These are phyloP conservation scores for Tolypocladium nubicola DNA, from an alignment of 2,329 filamentous ascomycete genomes.

Conservation along the genomic window DNA sequence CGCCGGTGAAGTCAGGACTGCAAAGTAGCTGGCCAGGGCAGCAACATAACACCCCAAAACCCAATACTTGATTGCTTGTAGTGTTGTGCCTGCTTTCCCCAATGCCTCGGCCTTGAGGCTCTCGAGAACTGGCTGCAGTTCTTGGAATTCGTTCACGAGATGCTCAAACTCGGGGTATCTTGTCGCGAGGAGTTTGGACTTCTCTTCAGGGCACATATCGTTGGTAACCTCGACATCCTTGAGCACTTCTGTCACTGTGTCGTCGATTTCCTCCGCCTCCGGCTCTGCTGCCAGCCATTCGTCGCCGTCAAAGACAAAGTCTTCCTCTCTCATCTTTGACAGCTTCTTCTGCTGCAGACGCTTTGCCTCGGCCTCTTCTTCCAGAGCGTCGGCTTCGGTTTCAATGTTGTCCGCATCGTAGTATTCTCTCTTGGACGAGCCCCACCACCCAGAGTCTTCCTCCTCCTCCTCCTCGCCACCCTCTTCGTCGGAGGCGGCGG, in stretches of 20 bases:
- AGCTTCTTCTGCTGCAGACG: constrained; percentile 86
- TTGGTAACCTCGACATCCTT: constrained; percentile 74
- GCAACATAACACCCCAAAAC: constrained; percentile 79
- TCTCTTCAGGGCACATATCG: constrained; percentile 66
- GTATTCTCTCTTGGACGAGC: constrained; percentile 78
- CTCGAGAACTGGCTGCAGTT: constrained; percentile 57
- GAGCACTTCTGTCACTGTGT: constrained; percentile 75
- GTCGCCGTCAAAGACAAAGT: constrained; percentile 85
- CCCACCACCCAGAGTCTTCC: constrained; percentile 68
- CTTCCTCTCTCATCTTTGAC: constrained; percentile 76
- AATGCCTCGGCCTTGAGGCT: constrained; percentile 48
- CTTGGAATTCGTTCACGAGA: constrained; percentile 67
- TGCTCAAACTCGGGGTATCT: constrained; percentile 90
- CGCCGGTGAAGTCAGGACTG: constrained; percentile 74
- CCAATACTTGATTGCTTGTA: constrained; percentile 64
- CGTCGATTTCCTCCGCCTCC: constrained; percentile 38
- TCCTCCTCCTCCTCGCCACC: constrained; percentile 40
- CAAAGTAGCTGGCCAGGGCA: constrained; percentile 86
- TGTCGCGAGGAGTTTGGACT: constrained; percentile 61
- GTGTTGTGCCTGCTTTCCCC: constrained; percentile 36
- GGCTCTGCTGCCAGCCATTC: constrained; percentile 63
- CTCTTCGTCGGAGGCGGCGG: constrained; percentile 31
- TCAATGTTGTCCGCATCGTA: constrained; percentile 74
- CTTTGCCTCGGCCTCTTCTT: constrained; percentile 85
- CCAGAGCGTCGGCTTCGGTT: constrained; percentile 60